Evolutionary conservation across 345 rosid species (phyloP).

Genomic region (Pugionium dolabratum): DNA sequence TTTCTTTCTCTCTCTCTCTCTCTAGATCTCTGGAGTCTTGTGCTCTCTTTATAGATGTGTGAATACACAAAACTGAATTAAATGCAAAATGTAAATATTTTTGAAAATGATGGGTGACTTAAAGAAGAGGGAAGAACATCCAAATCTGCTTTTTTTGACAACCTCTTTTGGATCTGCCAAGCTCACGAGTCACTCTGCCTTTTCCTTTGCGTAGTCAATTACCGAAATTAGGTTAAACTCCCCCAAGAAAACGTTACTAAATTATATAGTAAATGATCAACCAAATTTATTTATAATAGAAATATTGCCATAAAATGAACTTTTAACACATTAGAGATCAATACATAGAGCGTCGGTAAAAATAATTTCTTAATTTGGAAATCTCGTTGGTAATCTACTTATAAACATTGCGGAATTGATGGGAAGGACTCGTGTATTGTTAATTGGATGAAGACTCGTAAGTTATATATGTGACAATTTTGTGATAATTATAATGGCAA

Average conservation of each 20-base stretch:
- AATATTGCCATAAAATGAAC: constrained; percentile 11
- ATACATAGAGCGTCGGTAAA: constrained; percentile 1
- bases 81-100: constrained; percentile 30
- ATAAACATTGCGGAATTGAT: too few species aligned
- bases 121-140: constrained; percentile 44
- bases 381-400: constrained; percentile 22
- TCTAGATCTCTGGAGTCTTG: constrained; percentile 30
- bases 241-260: constrained; percentile 20
- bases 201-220: constrained; percentile 29
- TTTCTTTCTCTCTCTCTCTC: constrained; percentile 28
- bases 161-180: constrained; percentile 38
- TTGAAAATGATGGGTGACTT: constrained; percentile 39
- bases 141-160: constrained; percentile 36
- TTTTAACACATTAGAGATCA: neutral
- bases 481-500: neutral
- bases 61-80: constrained; percentile 36
- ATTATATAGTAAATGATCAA: constrained; percentile 17
- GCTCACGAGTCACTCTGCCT: constrained; percentile 42
- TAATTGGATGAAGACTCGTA: too few species aligned
- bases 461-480: too few species aligned
- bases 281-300: neutral
- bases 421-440: too few species aligned
- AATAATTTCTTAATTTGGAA: constrained; percentile 17
- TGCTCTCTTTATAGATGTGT: constrained; percentile 38
- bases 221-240: constrained; percentile 21